Evolutionary conservation across 768 basidiomycete genomes (phyloP), one percentile per base, ranked within the genome.

Genomic region (Dioszegia aurantiaca): DNA sequence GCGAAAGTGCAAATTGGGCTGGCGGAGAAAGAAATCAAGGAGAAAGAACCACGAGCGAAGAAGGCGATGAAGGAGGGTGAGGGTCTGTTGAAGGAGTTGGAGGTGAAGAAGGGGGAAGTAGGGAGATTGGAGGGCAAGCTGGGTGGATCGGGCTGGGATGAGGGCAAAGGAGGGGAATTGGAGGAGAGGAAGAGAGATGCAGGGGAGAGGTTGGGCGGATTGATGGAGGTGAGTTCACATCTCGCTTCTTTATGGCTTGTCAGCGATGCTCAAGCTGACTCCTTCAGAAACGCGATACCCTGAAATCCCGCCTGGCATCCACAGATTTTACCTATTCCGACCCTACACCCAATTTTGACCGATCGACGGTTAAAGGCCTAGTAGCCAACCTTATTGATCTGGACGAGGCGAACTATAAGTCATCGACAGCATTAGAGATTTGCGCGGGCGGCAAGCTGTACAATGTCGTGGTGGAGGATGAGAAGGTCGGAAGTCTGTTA

Each of bases 401-500:
- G 0, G 81, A 84, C 33, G 78, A 82, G 16, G 79, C 82, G 41
- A 84, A 94, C 73, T 85, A 84, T 71, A 79, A 86, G 69, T 87
- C 88, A 57, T 84, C 91, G 1, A 91, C 89, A 0, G 95, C 95
- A 2, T 81, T 98, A 3, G 95, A 99, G 77, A 86, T 97, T 61
- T 85, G 89, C 17, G 93, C 92, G 0, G 92, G 92, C 0, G 86
- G 84, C 0, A 88, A 87, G 63, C 80, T 99, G 9, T 95, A 88
- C 78, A 90, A 98, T 62, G 90, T 98, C 36, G 88, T 98, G 26
- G 89, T 98, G 8, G 86, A 93, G 63, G 86, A 94, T 70, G 92
- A 97, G 77, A 83, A 83, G 56, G 84, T 93, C 43, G 93, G 91
- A 27, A 88, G 87, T 66, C 85, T 88, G 27, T 81, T 98, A 24